These are phyloP conservation scores for Scutellaria barbata DNA, from an alignment of 257 asterid genomes.

Conservation along the genomic window DNA sequence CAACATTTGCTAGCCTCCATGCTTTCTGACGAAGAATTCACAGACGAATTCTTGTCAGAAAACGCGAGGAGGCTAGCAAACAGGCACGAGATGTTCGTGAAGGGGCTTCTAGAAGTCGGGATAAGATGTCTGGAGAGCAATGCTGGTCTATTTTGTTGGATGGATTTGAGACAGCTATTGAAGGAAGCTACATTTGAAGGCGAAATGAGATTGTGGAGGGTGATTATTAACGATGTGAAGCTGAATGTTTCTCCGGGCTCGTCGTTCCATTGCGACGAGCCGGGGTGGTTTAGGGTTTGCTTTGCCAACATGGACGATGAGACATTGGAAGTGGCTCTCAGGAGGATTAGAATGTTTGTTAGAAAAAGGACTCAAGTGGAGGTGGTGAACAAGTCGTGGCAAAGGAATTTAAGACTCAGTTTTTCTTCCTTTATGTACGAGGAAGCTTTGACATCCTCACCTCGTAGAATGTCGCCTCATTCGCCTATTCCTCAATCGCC, in stretches of 20 bases:
- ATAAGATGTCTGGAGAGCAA: conserved; percentile 66
- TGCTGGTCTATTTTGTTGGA: conserved; percentile 84
- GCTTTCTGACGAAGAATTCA: conserved; percentile 68
- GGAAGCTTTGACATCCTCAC: conserved; percentile 41
- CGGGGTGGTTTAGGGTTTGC: conserved; percentile 91
- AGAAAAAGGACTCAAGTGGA: not conserved
- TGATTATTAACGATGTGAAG: conserved; percentile 60
- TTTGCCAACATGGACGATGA: conserved; percentile 79
- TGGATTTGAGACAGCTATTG: conserved; percentile 66
- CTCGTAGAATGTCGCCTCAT: conserved; percentile 52
- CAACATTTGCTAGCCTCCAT: conserved; percentile 62
- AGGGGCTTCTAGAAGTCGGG: conserved; percentile 51
- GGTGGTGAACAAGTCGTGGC: conserved; percentile 38
- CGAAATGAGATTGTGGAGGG: conserved; percentile 65
- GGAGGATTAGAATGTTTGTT: conserved; percentile 57
- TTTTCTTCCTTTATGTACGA: conserved; percentile 43
- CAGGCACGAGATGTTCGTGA: conserved; percentile 46
- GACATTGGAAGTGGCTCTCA: conserved; percentile 55
- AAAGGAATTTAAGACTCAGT: conserved; percentile 47
- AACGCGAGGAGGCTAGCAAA: conserved; percentile 44
- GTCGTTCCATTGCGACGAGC: conserved; percentile 73
- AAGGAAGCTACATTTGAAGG: conserved; percentile 54
- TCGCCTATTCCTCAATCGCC: conserved; percentile 59
- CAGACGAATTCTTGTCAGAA: conserved; percentile 38
- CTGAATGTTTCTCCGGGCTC: conserved; percentile 79